Conservation (phyloP, 257 asterid genomes). For the Lycium barbarum region DNA sequence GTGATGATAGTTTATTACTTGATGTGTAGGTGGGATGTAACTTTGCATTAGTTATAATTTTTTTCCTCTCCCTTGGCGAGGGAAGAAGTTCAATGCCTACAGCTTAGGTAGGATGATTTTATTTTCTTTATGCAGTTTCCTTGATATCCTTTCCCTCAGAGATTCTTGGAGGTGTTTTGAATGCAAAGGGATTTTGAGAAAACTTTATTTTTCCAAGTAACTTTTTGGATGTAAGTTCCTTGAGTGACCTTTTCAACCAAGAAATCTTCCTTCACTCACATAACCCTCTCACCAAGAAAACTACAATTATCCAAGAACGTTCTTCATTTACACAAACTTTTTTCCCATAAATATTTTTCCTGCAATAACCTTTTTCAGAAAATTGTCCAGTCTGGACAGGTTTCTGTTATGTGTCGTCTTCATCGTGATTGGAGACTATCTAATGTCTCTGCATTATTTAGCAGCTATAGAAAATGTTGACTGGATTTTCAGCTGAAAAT, state of each 20-base stretch:
- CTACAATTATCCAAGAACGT: neutral
- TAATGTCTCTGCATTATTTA: neutral
- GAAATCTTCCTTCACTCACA: neutral
- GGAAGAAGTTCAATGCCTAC: neutral
- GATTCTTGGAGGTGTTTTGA: neutral
- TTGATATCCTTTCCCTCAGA: neutral
- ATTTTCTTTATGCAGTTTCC: neutral
- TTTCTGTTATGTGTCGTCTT: neutral
- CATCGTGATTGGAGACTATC: neutral
- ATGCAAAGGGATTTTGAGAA: neutral
- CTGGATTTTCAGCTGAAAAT: neutral
- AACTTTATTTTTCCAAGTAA: neutral
- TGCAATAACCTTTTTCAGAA: neutral
- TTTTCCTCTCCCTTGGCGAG: neutral
- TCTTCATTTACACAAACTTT: neutral
- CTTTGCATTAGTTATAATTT: neutral
- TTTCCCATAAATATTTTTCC: neutral
- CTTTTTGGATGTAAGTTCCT: constrained; percentile 14
- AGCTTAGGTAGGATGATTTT: neutral
- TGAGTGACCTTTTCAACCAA: neutral
- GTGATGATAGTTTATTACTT: neutral
- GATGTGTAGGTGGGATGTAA: neutral
- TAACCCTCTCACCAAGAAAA: neutral
- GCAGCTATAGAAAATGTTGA: neutral
- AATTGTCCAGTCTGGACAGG: neutral